Conservation (phyloP, 441 rosid genomes). For the Capsella rubella region DNA sequence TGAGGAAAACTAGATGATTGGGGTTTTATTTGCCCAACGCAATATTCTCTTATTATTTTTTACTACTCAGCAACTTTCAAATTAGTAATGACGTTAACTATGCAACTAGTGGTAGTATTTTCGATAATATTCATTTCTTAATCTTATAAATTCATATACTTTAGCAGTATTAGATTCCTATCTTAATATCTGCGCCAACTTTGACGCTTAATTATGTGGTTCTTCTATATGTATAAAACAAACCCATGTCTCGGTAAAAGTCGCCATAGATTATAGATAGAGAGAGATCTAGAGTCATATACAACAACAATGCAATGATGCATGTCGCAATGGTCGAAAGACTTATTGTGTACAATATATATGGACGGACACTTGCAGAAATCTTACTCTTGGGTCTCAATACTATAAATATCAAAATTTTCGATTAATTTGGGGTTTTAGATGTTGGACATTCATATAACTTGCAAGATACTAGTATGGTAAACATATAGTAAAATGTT, state of each 20-base stretch:
- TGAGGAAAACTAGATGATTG: constrained; percentile 46
- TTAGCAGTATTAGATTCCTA: background rate
- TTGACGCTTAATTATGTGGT: constrained; percentile 31
- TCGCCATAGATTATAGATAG: background rate
- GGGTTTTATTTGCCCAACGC: constrained; percentile 34
- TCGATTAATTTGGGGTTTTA: too few relatives aligned
- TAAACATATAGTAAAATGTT: too few relatives aligned
- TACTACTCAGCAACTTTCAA: constrained; percentile 15
- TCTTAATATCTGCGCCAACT: constrained; percentile 28
- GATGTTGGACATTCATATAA: too few relatives aligned
- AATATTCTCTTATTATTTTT: constrained; percentile 20
- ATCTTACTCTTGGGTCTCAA: background rate
- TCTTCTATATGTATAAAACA: constrained; percentile 9
- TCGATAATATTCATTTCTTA: background rate
- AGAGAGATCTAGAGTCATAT: background rate
- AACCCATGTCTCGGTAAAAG: constrained; percentile 38
- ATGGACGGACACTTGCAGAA: constrained; percentile 21
- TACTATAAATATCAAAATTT: too few relatives aligned
- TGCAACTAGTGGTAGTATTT: constrained; percentile 10
- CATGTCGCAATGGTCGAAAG: constrained; percentile 29
- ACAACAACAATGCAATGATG: constrained; percentile 39
- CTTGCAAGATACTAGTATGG: too few relatives aligned
- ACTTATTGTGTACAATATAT: background rate
- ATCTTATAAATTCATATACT: too few relatives aligned
- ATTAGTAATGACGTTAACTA: background rate